Conservation (phyloP, 768 basidiomycete species). For the Tricholoma hemisulphureum region DNA sequence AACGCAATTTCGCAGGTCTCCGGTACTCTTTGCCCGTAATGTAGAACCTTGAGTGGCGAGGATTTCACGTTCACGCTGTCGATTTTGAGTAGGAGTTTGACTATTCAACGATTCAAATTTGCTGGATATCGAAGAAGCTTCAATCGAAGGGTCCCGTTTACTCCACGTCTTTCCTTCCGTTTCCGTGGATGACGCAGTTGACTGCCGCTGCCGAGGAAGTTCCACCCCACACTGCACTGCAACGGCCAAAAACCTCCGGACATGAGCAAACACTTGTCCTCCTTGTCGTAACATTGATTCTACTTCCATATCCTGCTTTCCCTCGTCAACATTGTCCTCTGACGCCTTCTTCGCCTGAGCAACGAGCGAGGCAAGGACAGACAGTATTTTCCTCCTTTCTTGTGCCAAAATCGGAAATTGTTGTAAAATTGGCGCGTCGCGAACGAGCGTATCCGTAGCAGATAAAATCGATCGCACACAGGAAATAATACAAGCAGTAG, state of each 20-base stretch:
- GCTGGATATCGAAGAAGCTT: conserved; percentile 26
- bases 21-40: conserved; percentile 51
- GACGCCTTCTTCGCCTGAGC: conserved; percentile 72
- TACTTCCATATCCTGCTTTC: conserved; percentile 53
- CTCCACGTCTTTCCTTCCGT: conserved; percentile 30
- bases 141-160: conserved; percentile 29
- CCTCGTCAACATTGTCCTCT: conserved; percentile 46
- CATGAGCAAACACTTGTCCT: conserved; percentile 76
- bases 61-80: conserved; percentile 23
- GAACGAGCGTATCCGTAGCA: conserved; percentile 78
- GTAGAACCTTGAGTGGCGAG: conserved; percentile 29
- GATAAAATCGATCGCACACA: conserved; percentile 86
- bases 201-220: conserved; percentile 52
- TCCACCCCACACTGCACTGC: conserved; percentile 74
- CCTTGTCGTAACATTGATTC: conserved; percentile 79
- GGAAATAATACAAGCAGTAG: conserved; percentile 92
- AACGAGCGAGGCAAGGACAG: conserved; percentile 79
- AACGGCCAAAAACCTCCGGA: conserved; percentile 75
- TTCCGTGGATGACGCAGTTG: conserved; percentile 29
- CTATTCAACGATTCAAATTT: conserved; percentile 27
- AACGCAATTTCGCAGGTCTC: conserved; percentile 42
- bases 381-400: conserved; percentile 80
- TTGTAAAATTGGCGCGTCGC: conserved; percentile 74
- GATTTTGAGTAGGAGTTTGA: conserved; percentile 35
- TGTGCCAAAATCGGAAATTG: conserved; percentile 63